A percentile compares a stretch with the other conserved stretches of the same genome.
Evolutionary conservation across 805 yeast genomes (phyloP).

Genomic region (Kregervanrija delftensis): DNA sequence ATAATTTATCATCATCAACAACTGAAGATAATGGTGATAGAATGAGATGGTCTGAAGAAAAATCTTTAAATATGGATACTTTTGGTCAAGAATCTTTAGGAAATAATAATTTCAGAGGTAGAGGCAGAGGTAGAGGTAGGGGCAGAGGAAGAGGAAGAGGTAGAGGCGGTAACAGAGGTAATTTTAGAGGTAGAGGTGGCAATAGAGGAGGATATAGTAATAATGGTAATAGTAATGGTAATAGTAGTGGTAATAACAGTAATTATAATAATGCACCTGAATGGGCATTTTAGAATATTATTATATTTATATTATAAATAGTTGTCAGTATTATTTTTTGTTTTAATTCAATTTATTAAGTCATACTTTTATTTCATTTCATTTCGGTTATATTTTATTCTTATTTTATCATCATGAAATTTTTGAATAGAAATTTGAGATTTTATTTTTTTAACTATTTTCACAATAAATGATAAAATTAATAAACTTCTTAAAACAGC

Average conservation of each 20-base stretch:
- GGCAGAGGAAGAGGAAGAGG: conserved; percentile 26
- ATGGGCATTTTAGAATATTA: conserved; percentile 17
- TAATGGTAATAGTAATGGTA: background rate
- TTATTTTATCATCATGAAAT: too few relatives aligned
- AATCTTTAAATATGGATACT: conserved; percentile 68
- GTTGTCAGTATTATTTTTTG: too few relatives aligned
- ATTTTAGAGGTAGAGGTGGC: conserved; percentile 16
- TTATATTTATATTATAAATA: background rate
- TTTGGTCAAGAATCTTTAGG: conserved; percentile 56
- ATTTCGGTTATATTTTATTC: too few relatives aligned
- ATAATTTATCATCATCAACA: conserved; percentile 68
- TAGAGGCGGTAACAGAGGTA: conserved; percentile 17
- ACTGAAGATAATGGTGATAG: conserved; percentile 34
- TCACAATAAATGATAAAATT: too few relatives aligned
- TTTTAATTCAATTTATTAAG: too few relatives aligned
- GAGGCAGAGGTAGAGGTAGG: conserved; percentile 38
- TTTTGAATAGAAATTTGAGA: too few relatives aligned
- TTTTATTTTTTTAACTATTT: too few relatives aligned
- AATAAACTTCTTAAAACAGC: background rate
- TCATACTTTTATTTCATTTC: too few relatives aligned
- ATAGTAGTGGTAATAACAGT: conserved; percentile 1
- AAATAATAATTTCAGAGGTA: conserved; percentile 17
- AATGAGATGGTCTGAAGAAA: conserved; percentile 69
- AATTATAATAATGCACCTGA: conserved; percentile 16
- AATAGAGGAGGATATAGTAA: conserved; percentile 6